Evolutionary conservation across 805 yeast species (phyloP).

Genomic region (Saturnispora sanitii): DNA sequence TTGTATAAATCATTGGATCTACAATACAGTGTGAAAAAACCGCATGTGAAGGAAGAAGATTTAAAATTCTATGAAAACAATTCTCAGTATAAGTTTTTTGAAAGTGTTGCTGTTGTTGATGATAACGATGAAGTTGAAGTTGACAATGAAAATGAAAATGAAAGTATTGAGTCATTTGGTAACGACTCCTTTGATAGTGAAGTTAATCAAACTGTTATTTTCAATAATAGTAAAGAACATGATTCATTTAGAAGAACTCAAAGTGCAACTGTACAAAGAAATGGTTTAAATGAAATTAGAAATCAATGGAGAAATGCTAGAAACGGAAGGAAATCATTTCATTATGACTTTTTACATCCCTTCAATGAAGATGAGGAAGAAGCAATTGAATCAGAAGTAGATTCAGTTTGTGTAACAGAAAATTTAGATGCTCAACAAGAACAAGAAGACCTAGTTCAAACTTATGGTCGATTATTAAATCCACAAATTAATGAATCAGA

Average conservation of each 20-base stretch:
- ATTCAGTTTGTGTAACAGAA: neutral
- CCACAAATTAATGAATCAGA: constrained; percentile 5
- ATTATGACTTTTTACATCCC: constrained; percentile 1
- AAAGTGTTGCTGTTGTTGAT: neutral
- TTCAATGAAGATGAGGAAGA: neutral
- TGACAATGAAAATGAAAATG: neutral
- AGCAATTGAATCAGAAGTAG: constrained; percentile 5
- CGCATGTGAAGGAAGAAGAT: neutral
- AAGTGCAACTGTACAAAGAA: constrained; percentile 1
- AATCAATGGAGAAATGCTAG: constrained; percentile 6
- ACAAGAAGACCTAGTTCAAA: neutral
- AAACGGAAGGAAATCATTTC: neutral
- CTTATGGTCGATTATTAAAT: neutral
- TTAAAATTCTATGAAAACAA: neutral
- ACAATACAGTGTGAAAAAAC: neutral
- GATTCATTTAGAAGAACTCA: constrained; percentile 1
- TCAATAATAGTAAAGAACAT: neutral
- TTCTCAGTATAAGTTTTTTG: neutral
- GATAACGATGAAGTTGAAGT: no score
- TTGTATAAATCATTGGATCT: neutral
- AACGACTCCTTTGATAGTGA: neutral
- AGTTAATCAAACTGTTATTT: constrained; percentile 3
- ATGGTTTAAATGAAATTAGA: constrained; percentile 6
- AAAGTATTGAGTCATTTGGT: neutral
- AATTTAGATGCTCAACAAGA: neutral